These are phyloP conservation scores for Stipa capillata DNA, from an alignment of 176 grass and related monocot species.

Conservation along the genomic window DNA sequence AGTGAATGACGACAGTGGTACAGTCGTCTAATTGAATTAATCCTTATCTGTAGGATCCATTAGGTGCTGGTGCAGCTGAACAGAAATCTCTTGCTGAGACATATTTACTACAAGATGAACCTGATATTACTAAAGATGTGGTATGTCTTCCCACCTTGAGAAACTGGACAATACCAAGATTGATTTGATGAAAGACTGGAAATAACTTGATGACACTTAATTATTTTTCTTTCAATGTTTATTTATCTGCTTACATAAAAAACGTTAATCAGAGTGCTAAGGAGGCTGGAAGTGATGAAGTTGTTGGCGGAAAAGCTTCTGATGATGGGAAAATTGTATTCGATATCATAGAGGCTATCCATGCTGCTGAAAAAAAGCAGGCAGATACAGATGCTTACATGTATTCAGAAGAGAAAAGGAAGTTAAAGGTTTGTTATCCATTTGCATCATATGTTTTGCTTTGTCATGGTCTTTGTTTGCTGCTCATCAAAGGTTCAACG, in stretches of 20 bases:
- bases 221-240: neutral
- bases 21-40: constrained; percentile 17
- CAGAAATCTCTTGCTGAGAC: constrained; percentile 71
- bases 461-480: neutral
- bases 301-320: constrained; percentile 21
- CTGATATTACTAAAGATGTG: constrained; percentile 29
- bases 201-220: neutral
- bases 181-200: neutral
- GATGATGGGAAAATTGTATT: constrained; percentile 66
- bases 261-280: constrained; percentile 22
- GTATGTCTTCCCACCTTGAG: constrained; percentile 18
- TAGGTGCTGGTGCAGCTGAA: constrained; percentile 28
- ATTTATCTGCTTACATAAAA: neutral
- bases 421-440: constrained; percentile 60
- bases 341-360: constrained; percentile 89
- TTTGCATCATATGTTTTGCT: constrained; percentile 15
- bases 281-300: constrained; percentile 26
- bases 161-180: neutral
- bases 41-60: constrained; percentile 38
- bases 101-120: constrained; percentile 63
- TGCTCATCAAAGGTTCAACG: neutral
- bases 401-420: constrained; percentile 97
- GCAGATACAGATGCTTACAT: constrained; percentile 81
- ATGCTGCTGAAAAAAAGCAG: constrained; percentile 88
- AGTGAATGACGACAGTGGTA: neutral